Percentiles rank a stretch among this genome's conserved stretches.
Conservation (phyloP, 2,329 filamentous ascomycete species). For the Sporothrix schenckii region DNA sequence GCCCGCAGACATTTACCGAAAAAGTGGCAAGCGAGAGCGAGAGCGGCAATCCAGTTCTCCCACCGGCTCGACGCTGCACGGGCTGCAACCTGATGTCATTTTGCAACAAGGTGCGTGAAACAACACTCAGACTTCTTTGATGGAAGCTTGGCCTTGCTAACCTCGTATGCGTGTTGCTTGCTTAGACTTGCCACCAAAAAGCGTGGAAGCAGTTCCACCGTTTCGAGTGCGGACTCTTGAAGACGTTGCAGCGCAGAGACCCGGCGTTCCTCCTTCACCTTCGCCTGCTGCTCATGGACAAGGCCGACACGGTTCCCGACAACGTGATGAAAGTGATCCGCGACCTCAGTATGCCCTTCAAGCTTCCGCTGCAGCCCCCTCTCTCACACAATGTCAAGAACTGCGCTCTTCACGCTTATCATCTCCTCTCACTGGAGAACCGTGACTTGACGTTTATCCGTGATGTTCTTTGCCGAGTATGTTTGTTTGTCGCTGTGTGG, state of each 20-base stretch:
- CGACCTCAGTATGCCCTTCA: not conserved
- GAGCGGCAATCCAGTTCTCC: conserved; percentile 21
- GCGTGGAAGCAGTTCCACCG: conserved; percentile 42
- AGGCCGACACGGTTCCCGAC: conserved; percentile 35
- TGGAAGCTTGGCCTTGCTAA: too few species aligned
- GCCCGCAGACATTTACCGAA: conserved; percentile 30
- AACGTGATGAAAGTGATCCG: conserved; percentile 24
- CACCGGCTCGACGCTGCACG: conserved; percentile 33
- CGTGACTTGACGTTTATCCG: conserved; percentile 25
- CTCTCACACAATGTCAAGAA: conserved; percentile 24
- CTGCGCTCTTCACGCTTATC: conserved; percentile 22
- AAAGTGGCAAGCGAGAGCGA: conserved; percentile 29
- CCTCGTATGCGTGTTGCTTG: too few species aligned
- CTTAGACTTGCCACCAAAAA: conserved; percentile 40
- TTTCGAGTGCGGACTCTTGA: conserved; percentile 41
- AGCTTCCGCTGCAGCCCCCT: not conserved
- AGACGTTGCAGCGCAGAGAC: conserved; percentile 26
- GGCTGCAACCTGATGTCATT: conserved; percentile 40
- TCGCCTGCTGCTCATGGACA: conserved; percentile 40
- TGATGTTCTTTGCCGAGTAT: conserved; percentile 25
- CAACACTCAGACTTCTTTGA: too few species aligned
- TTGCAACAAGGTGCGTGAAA: conserved; percentile 39
- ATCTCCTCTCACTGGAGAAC: conserved; percentile 1
- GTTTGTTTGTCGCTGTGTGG: not conserved
- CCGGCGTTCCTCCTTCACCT: conserved; percentile 35